A percentile compares a stretch with the other conserved stretches of the same genome.
Evolutionary conservation across 768 basidiomycete species (phyloP).

Genomic region (Lactarius deliciosus): DNA sequence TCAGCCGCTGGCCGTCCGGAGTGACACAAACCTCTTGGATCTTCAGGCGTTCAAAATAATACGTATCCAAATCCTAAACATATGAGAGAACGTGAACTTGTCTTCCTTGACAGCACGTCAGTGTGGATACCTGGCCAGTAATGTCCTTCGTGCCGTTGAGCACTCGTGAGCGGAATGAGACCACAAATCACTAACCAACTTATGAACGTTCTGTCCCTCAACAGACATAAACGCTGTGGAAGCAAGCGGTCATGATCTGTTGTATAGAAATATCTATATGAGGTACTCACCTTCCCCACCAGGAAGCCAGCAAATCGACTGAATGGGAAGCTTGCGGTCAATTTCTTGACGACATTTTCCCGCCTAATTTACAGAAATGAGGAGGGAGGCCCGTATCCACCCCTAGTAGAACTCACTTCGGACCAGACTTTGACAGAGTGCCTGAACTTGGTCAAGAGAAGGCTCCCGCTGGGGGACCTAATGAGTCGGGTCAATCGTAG

Average conservation of each 20-base stretch:
- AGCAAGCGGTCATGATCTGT: not conserved
- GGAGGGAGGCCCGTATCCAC: not conserved
- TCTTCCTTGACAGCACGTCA: not conserved
- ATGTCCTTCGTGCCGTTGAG: not conserved
- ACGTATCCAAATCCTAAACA: not conserved
- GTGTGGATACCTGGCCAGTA: no score
- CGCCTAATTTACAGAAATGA: not conserved
- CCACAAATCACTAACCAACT: not conserved
- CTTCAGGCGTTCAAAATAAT: no score
- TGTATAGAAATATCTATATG: not conserved
- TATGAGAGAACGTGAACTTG: not conserved
- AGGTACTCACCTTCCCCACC: no score
- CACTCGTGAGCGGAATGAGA: not conserved
- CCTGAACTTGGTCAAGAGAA: no score
- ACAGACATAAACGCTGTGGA: not conserved
- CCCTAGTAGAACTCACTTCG: conserved; percentile 44
- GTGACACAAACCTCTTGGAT: no score
- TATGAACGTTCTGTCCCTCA: not conserved
- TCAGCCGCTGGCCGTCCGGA: no score
- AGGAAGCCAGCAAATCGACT: no score
- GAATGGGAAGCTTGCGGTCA: no score
- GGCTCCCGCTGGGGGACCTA: no score
- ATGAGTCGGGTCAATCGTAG: conserved; percentile 42
- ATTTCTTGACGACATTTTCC: no score
- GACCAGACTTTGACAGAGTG: conserved; percentile 49